Evolutionary conservation across 306 rosid species (phyloP).

Genomic region (Medicago lupulina): DNA sequence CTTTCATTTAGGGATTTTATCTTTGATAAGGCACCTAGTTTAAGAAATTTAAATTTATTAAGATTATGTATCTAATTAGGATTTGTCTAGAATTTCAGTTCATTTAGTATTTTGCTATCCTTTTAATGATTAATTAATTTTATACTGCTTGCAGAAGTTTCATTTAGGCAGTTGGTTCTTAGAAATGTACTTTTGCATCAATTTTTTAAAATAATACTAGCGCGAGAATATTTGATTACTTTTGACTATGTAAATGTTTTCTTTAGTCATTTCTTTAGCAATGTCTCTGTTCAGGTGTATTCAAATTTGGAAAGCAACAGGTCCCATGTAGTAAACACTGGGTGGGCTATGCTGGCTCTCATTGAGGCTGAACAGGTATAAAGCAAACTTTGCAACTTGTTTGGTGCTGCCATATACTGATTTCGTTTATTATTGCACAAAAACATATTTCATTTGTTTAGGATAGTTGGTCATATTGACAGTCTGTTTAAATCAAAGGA

Average conservation of each 20-base stretch:
- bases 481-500: conserved; percentile 17
- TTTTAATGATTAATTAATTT: conserved; percentile 5
- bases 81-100: conserved; percentile 1
- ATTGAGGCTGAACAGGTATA: conserved; percentile 82
- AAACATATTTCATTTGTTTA: conserved; percentile 14
- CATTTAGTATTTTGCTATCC: background rate
- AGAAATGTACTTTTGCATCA: conserved; percentile 24
- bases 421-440: conserved; percentile 29
- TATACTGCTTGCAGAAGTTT: background rate
- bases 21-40: background rate
- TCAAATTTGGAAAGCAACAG: conserved; percentile 66
- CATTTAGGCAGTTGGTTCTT: conserved; percentile 7
- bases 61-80: background rate
- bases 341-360: conserved; percentile 82
- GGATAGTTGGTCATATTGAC: conserved; percentile 22
- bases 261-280: conserved; percentile 17
- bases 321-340: conserved; percentile 79
- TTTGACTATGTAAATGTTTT: conserved; percentile 20
- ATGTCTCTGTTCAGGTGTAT: conserved; percentile 61
- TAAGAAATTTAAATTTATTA: background rate
- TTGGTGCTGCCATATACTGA: conserved; percentile 24
- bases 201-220: conserved; percentile 27
- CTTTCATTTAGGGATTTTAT: background rate
- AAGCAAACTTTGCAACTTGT: conserved; percentile 34
- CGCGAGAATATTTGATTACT: conserved; percentile 31